Evolutionary conservation across 371 early-diverging fungal species (phyloP), one percentile per base, ranked within the genome.

Genomic region (Parasitella parasitica): DNA sequence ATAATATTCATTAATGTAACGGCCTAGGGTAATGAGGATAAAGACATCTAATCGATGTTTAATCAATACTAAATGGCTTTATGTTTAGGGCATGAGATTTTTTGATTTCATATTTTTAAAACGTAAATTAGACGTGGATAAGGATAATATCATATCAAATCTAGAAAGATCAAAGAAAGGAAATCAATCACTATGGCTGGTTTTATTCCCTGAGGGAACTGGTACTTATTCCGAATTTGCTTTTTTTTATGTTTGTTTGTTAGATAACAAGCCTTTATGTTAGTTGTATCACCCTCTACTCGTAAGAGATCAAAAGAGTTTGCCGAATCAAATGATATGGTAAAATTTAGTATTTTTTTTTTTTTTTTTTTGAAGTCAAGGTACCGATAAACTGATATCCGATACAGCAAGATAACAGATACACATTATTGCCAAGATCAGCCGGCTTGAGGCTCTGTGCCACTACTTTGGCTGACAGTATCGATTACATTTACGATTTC

Each of bases 201-300:
- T 95, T 6, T 75, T 96, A 13, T 96, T 94, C 71, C 97, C 97
- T 0, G 97, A 96, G 74, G 97, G 97, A 61, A 95, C 96, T 15
- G 77, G 77, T 76, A 67, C 49, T n/a, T n/a, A 41, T 12, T 18
- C 8, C 20, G 18, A 15, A 3, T 28, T 9, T 5, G 4, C 0
- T 32, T 28, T 11, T 16, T 18, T 32, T 30, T 34, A 35, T n/a
- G n/a, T 18, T 34, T 30, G 30, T 50, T 30, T 80, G 35, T 80
- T 81, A 6, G 70, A 76, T 27, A 67, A 67, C 24, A 20, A 39
- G 12, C 32, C 18, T 3, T 15, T 50, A 22, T 30, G 22, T 24
- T 37, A 66, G 67, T 67, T 11, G 46, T 67, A 30, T 57, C 63
- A 27, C 41, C 38, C 8, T 24, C 20, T n/a, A 85, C 82, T 4